Conservation (phyloP, 371 early-diverging fungal genomes). For the Mucor mucedo region DNA sequence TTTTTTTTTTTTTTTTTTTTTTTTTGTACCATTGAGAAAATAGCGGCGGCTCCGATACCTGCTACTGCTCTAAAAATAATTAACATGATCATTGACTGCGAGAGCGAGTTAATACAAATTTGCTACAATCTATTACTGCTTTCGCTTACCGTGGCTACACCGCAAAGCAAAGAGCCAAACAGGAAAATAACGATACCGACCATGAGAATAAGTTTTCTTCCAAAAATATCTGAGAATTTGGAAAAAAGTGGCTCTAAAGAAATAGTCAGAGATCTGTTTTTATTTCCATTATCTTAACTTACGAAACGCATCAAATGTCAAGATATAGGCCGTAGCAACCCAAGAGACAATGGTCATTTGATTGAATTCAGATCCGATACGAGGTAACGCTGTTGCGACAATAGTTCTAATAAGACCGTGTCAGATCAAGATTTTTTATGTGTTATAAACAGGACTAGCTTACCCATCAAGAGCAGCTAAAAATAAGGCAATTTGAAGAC, state of each 20-base stretch:
- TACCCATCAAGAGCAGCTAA: constrained; percentile 37
- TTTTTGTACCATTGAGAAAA: constrained; percentile 27
- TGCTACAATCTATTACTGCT: neutral
- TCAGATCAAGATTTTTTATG: neutral
- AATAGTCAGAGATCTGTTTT: neutral
- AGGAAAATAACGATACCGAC: constrained; percentile 62
- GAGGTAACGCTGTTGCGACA: constrained; percentile 76
- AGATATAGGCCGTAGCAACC: constrained; percentile 69
- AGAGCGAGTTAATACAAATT: neutral
- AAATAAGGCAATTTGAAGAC: constrained; percentile 28
- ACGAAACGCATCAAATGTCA: constrained; percentile 51
- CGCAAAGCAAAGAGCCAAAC: constrained; percentile 66
- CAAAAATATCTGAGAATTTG: constrained; percentile 75
- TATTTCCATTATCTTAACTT: constrained; percentile 10
- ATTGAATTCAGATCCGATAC: constrained; percentile 73
- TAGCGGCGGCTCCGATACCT: constrained; percentile 69
- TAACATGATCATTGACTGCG: constrained; percentile 59
- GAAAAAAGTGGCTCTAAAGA: constrained; percentile 55
- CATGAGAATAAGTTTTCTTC: constrained; percentile 65
- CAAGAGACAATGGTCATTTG: constrained; percentile 62
- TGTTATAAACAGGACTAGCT: neutral
- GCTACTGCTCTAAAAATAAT: constrained; percentile 66
- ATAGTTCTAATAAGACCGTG: constrained; percentile 58
- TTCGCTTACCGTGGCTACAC: constrained; percentile 41
- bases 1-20: neutral